Conservation (phyloP, 2,329 filamentous ascomycete species). For the Diaporthe citriasiana region DNA sequence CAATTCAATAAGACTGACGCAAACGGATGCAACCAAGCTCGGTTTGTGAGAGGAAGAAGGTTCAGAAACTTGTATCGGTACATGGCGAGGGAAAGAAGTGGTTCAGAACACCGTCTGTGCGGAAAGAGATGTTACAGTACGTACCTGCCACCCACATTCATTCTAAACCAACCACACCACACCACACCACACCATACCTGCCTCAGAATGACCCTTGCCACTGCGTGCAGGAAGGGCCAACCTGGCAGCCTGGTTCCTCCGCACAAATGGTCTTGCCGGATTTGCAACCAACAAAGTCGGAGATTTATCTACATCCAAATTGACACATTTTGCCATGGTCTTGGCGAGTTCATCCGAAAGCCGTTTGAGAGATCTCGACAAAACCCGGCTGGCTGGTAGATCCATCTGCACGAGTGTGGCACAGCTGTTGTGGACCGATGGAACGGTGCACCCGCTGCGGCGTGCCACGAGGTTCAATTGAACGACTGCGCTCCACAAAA, state of each 20-base stretch:
- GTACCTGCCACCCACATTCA: no score
- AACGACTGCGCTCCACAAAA: background rate
- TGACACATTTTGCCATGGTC: background rate
- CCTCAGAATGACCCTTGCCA: background rate
- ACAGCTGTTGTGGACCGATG: background rate
- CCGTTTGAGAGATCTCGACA: background rate
- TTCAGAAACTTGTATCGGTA: no score
- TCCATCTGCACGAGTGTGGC: background rate
- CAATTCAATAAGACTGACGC: background rate
- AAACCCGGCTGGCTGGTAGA: background rate
- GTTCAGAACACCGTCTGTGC: background rate
- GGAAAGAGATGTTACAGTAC: no score
- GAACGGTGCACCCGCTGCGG: background rate
- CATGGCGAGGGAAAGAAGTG: background rate
- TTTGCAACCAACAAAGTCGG: background rate
- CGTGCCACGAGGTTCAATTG: background rate
- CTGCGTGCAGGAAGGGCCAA: background rate
- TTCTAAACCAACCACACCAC: background rate
- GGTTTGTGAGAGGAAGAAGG: background rate
- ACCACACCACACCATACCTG: no score
- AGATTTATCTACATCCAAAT: no score
- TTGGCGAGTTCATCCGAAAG: background rate
- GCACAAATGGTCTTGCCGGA: background rate
- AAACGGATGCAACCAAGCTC: no score
- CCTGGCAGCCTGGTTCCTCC: background rate